Percentiles rank a stretch among this genome's conserved stretches.
Evolutionary conservation across 2,329 filamentous ascomycete genomes (phyloP).

Genomic region (Diaporthe capsici): DNA sequence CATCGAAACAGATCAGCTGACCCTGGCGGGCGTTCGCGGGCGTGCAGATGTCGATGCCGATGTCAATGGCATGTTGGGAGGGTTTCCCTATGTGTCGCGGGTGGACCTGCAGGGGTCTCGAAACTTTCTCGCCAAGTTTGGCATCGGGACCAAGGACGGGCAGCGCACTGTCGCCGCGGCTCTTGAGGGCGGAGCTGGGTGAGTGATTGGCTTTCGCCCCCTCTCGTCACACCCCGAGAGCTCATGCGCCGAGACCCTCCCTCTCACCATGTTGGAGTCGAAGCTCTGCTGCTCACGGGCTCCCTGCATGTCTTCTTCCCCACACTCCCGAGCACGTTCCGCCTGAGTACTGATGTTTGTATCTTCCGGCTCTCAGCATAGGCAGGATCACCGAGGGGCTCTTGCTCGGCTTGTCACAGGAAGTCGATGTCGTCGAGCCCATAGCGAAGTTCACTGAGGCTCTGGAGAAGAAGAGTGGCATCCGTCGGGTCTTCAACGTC

Average conservation of each 20-base stretch:
- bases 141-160: conserved; percentile 56
- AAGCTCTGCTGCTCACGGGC: background rate
- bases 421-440: conserved; percentile 89
- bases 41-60: conserved; percentile 53
- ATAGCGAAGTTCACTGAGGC: conserved; percentile 82
- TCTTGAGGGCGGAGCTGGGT: conserved; percentile 60
- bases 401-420: conserved; percentile 76
- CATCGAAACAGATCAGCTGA: conserved; percentile 22
- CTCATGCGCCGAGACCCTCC: conserved; percentile 25
- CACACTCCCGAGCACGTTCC: background rate
- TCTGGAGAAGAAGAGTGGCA: conserved; percentile 70
- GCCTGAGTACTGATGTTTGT: background rate
- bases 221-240: conserved; percentile 19
- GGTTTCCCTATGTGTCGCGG: conserved; percentile 74
- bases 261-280: background rate
- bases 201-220: conserved; percentile 43
- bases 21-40: background rate
- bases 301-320: background rate
- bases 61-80: conserved; percentile 84
- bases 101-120: conserved; percentile 80
- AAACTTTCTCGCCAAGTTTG: conserved; percentile 79
- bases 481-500: conserved; percentile 75
- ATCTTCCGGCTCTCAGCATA: conserved; percentile 67
- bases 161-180: conserved; percentile 48
- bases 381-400: conserved; percentile 86